These are phyloP conservation scores for Ustilago shanxiensis DNA, from an alignment of 1,284 basidiomycete species.

Conservation along the genomic window DNA sequence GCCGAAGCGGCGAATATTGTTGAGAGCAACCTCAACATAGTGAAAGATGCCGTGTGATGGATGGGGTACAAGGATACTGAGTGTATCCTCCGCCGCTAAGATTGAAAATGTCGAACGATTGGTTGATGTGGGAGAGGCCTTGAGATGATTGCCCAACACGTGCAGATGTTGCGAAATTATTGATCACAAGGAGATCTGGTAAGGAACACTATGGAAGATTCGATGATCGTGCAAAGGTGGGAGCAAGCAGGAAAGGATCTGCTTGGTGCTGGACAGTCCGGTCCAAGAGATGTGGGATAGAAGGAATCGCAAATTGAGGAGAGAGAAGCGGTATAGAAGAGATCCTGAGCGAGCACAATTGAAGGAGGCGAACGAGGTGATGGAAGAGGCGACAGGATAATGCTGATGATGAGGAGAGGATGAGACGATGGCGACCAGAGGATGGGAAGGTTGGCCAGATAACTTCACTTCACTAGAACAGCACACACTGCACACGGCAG, in stretches of 20 bases:
- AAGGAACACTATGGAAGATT: not conserved
- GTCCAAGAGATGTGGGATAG: not conserved
- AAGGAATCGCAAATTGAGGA: not conserved
- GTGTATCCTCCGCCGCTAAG: no score
- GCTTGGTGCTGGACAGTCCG: not conserved
- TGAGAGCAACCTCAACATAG: slow-evolving; percentile 30
- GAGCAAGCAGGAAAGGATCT: not conserved
- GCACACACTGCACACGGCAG: not conserved
- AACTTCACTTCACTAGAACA: not conserved
- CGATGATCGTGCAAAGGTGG: not conserved
- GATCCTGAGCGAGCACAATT: not conserved
- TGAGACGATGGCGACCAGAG: not conserved
- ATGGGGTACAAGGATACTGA: no score
- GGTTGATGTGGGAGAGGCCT: no score
- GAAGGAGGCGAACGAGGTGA: not conserved
- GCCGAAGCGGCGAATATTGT: slow-evolving; percentile 30
- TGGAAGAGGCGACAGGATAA: not conserved
- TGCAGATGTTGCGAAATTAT: no score
- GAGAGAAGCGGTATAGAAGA: not conserved
- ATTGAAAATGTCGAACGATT: no score
- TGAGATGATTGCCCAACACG: no score
- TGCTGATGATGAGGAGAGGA: not conserved
- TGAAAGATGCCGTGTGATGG: no score
- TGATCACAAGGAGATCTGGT: no score
- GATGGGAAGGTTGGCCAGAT: not conserved